These are phyloP conservation scores for Dactylonectria estremocensis DNA, from an alignment of 2,329 filamentous ascomycete genomes.

Conservation along the genomic window DNA sequence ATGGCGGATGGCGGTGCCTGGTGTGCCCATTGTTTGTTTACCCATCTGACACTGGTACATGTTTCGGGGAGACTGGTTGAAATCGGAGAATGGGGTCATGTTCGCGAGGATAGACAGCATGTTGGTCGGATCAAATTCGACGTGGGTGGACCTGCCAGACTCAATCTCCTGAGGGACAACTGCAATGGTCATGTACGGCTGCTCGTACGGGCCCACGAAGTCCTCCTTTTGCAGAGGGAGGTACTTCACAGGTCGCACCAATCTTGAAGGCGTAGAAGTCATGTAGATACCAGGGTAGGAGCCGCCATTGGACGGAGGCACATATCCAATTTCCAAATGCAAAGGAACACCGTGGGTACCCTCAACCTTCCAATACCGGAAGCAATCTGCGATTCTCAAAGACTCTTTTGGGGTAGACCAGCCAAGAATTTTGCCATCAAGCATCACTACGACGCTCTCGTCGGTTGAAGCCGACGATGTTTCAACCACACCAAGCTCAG, in stretches of 20 bases:
- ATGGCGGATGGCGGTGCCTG: conserved; percentile 85
- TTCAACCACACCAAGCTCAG: conserved; percentile 84
- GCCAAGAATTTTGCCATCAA: conserved; percentile 91
- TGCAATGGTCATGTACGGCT: conserved; percentile 98
- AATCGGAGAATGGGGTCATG: conserved; percentile 98
- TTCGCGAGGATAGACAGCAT: conserved; percentile 98
- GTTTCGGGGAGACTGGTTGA: conserved; percentile 98
- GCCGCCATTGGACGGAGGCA: conserved; percentile 90
- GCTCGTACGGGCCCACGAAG: conserved; percentile 92
- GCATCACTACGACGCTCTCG: conserved; percentile 89
- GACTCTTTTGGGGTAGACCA: conserved; percentile 92
- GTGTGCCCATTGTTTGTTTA: conserved; percentile 99
- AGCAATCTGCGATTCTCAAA: conserved; percentile 84
- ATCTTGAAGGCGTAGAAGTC: conserved; percentile 86
- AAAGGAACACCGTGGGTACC: conserved; percentile 84
- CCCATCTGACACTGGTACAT: conserved; percentile 99
- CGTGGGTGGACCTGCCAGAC: conserved; percentile 91
- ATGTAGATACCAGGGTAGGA: conserved; percentile 97
- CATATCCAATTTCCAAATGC: conserved; percentile 91
- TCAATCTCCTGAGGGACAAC: conserved; percentile 90
- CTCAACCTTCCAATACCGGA: conserved; percentile 96
- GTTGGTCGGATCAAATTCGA: conserved; percentile 94
- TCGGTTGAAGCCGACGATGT: conserved; percentile 84
- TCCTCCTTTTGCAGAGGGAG: conserved; percentile 89
- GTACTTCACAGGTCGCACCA: conserved; percentile 94